phyloP scores from a whole-genome alignment of 768 basidiomycete species.

The Amylocystis lapponica region DNA sequence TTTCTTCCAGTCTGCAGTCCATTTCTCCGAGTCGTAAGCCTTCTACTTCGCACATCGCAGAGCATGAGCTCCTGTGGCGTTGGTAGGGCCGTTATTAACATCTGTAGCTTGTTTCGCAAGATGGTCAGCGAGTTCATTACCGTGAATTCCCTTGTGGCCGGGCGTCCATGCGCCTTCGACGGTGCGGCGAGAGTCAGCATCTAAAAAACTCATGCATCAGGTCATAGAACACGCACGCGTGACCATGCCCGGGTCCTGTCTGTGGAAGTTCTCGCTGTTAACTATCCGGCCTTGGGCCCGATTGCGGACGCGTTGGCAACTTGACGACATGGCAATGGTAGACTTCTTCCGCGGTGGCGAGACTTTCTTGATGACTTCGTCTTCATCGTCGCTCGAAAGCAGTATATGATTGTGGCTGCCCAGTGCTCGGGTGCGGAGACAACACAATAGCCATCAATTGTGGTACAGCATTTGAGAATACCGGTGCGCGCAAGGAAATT shows the following conservation, averaged over 20 bases:
- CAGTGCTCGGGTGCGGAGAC: no score
- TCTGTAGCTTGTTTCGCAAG: conserved; percentile 18
- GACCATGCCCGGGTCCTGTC: conserved; percentile 1
- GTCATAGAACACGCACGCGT: background rate
- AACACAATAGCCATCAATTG: no score
- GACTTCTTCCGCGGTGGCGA: conserved; percentile 39
- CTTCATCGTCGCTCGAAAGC: conserved; percentile 22
- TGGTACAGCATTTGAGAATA: no score
- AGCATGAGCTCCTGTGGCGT: no score
- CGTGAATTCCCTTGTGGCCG: conserved; percentile 21
- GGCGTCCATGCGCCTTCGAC: conserved; percentile 18
- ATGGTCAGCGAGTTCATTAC: conserved; percentile 22
- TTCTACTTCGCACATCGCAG: no score
- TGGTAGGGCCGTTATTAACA: no score
- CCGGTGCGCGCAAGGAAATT: no score
- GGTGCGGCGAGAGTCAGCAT: background rate
- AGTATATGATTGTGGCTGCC: no score
- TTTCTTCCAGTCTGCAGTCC: background rate
- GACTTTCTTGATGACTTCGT: conserved; percentile 11
- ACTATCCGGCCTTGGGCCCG: conserved; percentile 17
- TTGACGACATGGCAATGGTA: conserved; percentile 14
- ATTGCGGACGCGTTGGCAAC: conserved; percentile 16
- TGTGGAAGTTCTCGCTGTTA: no score
- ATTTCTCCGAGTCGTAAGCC: background rate
- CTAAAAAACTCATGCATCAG: background rate